Conservation (phyloP, 768 basidiomycete species). For the Podaxis pistillaris region DNA sequence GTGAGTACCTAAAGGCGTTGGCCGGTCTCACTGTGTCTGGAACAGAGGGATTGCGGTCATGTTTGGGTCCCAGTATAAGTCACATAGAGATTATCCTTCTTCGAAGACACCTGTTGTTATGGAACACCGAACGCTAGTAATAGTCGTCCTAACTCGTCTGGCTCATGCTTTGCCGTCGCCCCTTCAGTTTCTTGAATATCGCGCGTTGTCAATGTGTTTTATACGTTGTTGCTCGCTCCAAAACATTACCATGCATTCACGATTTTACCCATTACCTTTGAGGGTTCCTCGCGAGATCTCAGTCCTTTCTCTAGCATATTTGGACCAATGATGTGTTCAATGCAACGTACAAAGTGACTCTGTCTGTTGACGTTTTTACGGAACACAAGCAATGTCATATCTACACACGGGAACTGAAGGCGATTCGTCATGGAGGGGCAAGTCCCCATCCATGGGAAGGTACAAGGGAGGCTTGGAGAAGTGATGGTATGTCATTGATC, state of each 20-base stretch:
- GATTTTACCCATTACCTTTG: neutral
- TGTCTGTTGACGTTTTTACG: too few relatives aligned
- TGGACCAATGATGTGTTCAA: too few relatives aligned
- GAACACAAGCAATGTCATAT: too few relatives aligned
- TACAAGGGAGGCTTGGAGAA: neutral
- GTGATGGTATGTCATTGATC: neutral
- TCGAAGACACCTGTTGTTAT: neutral
- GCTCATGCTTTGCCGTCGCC: too few relatives aligned
- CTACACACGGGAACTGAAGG: too few relatives aligned
- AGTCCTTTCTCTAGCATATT: too few relatives aligned
- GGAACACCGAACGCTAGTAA: neutral
- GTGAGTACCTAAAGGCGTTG: neutral
- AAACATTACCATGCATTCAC: constrained; percentile 13
- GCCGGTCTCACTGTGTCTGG: neutral
- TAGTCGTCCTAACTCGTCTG: too few relatives aligned
- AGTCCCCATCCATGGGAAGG: too few relatives aligned
- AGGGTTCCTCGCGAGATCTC: constrained; percentile 1
- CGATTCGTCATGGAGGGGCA: too few relatives aligned
- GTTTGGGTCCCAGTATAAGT: neutral
- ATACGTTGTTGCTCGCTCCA: constrained; percentile 25
- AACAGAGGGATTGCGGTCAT: neutral
- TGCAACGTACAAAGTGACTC: too few relatives aligned
- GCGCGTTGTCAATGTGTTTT: too few relatives aligned
- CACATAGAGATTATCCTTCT: neutral
- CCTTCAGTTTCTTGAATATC: too few relatives aligned